Percentiles rank a stretch among this genome's conserved stretches.
Evolutionary conservation across 1,284 basidiomycete genomes (phyloP).

Genomic region (Xanthoconium separans): DNA sequence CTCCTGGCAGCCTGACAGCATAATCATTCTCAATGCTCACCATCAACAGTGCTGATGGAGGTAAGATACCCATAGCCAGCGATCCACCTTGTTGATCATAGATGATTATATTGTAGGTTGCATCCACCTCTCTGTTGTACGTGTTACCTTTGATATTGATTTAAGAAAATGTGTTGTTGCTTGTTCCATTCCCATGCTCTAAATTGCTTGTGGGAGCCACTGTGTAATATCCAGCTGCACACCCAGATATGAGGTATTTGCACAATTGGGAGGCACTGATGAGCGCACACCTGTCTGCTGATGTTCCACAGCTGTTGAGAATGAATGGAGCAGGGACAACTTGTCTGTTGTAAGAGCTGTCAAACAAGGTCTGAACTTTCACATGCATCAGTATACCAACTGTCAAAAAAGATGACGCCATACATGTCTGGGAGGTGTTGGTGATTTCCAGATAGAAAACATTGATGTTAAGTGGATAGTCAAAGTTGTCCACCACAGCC

Average conservation of each 20-base stretch:
- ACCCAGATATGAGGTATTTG: background rate
- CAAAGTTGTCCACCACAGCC: constrained; percentile 57
- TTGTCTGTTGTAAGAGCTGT: constrained; percentile 66
- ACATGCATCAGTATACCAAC: background rate
- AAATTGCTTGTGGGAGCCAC: constrained; percentile 38
- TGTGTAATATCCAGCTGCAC: constrained; percentile 54
- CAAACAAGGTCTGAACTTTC: constrained; percentile 53
- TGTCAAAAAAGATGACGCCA: constrained; percentile 18
- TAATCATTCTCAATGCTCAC: background rate
- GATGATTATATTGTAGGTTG: constrained; percentile 59
- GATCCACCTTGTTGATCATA: constrained; percentile 58
- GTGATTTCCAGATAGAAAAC: constrained; percentile 45
- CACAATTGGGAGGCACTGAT: background rate
- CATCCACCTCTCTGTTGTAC: constrained; percentile 58
- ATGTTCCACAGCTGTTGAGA: constrained; percentile 53
- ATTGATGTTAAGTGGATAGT: constrained; percentile 66
- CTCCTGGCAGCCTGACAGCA: constrained; percentile 47
- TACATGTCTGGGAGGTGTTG: constrained; percentile 47
- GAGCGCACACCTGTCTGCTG: constrained; percentile 56
- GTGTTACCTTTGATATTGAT: constrained; percentile 60
- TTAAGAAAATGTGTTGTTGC: constrained; percentile 66
- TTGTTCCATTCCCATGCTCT: constrained; percentile 72
- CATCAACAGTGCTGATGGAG: background rate
- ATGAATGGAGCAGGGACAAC: constrained; percentile 59
- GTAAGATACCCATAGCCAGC: constrained; percentile 37